These are phyloP conservation scores for Trametes punicea DNA, from an alignment of 768 basidiomycete species.

Conservation along the genomic window DNA sequence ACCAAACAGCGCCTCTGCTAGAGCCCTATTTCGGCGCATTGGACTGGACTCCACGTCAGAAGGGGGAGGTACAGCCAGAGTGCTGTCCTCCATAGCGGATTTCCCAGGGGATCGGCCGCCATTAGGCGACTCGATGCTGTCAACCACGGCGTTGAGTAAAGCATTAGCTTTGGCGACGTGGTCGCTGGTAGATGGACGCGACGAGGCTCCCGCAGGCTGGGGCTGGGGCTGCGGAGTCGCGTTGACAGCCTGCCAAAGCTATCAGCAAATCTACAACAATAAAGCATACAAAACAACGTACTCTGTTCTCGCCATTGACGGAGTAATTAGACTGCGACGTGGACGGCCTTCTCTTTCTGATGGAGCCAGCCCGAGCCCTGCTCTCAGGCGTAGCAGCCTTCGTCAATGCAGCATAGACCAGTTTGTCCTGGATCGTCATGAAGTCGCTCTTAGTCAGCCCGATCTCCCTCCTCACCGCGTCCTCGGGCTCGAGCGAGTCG, in stretches of 20 bases:
- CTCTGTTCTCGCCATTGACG: conserved; percentile 43
- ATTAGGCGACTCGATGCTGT: conserved; percentile 46
- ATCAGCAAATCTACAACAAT: background rate
- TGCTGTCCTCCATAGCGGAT: conserved; percentile 6
- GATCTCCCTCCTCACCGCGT: conserved; percentile 58
- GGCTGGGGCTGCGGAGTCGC: conserved; percentile 48
- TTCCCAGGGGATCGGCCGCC: conserved; percentile 17
- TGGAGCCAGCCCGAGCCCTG: conserved; percentile 64
- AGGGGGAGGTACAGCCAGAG: conserved; percentile 39
- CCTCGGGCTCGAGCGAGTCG: conserved; percentile 57
- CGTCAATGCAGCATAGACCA: conserved; percentile 59
- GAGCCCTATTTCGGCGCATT: conserved; percentile 63
- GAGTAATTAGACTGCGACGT: conserved; percentile 83
- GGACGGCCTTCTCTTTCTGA: conserved; percentile 72
- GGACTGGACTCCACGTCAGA: conserved; percentile 33
- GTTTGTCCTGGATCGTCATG: conserved; percentile 67
- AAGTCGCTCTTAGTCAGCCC: conserved; percentile 74
- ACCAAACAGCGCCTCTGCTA: conserved; percentile 77
- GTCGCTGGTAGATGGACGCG: conserved; percentile 38
- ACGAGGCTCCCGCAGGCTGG: conserved; percentile 26
- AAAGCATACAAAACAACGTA: conserved; percentile 25
- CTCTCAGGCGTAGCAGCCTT: conserved; percentile 56
- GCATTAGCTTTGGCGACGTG: conserved; percentile 60
- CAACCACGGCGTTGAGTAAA: conserved; percentile 59
- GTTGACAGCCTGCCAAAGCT: conserved; percentile 49